Percentiles rank a stretch among this genome's conserved stretches.
These are phyloP conservation scores for Cladosporium colombiae DNA, from an alignment of 2,329 filamentous ascomycete genomes.

Conservation along the genomic window DNA sequence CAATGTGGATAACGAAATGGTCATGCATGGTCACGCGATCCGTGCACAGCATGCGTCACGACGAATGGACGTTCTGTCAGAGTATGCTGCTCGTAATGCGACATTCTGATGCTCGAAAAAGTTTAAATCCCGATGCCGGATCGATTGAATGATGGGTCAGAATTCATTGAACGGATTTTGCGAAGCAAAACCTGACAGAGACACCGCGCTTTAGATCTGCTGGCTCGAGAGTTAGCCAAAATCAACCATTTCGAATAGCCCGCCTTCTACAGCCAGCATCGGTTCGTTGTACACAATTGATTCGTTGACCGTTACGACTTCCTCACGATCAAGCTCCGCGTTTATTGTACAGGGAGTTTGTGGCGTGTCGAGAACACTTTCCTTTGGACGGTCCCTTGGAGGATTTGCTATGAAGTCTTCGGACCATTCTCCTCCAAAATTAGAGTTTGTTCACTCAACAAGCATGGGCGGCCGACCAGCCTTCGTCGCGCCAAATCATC, in stretches of 20 bases:
- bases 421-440: neutral
- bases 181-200: neutral
- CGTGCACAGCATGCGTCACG: neutral
- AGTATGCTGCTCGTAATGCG: neutral
- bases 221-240: neutral
- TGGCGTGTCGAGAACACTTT: neutral
- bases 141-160: neutral
- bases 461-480: neutral
- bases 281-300: neutral
- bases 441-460: neutral
- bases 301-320: neutral
- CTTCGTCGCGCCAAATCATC: neutral
- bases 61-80: neutral
- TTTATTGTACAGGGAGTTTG: neutral
- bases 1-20: neutral
- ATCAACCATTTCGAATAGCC: neutral
- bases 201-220: slow-evolving; percentile 1
- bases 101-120: neutral
- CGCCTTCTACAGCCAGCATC: neutral
- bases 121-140: neutral
- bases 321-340: neutral
- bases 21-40: neutral
- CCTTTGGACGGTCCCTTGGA: neutral
- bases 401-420: neutral
- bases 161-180: neutral